Percentiles rank a stretch among this genome's conserved stretches.
Evolutionary conservation across 2,329 filamentous ascomycete species (phyloP).

Genomic region (Neopestalotiopsis rosae): DNA sequence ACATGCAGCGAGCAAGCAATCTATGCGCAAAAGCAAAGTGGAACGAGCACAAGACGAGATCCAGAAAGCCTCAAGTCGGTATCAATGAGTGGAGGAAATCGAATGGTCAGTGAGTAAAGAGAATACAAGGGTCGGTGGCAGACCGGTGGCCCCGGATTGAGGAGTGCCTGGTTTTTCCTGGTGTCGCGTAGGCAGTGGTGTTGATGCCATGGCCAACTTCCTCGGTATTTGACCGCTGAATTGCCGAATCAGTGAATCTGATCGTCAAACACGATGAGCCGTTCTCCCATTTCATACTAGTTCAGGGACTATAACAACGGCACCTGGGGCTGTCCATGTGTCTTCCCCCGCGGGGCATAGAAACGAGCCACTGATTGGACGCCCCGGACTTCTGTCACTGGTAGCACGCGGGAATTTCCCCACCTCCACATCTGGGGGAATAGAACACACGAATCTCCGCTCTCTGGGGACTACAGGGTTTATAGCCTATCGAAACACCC

Average conservation of each 20-base stretch:
- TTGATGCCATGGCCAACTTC: not conserved
- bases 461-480: not conserved
- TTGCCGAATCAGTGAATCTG: not conserved
- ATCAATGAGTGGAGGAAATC: not conserved
- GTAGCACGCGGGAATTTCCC: not conserved
- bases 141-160: not conserved
- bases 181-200: not conserved
- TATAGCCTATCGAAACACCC: not conserved
- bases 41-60: not conserved
- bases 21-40: not conserved
- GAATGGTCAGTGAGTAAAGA: not conserved
- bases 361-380: not conserved
- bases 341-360: not conserved
- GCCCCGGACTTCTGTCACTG: not conserved
- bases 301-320: not conserved
- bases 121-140: not conserved
- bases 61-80: not conserved
- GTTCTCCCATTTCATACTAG: not conserved
- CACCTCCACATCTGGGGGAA: slow-evolving; percentile 4
- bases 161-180: not conserved
- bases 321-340: not conserved
- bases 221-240: not conserved
- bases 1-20: not conserved
- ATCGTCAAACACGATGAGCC: not conserved
- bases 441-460: not conserved